These are phyloP conservation scores for Curvularia sp. DNA, from an alignment of 2,329 filamentous ascomycete species.

Conservation along the genomic window DNA sequence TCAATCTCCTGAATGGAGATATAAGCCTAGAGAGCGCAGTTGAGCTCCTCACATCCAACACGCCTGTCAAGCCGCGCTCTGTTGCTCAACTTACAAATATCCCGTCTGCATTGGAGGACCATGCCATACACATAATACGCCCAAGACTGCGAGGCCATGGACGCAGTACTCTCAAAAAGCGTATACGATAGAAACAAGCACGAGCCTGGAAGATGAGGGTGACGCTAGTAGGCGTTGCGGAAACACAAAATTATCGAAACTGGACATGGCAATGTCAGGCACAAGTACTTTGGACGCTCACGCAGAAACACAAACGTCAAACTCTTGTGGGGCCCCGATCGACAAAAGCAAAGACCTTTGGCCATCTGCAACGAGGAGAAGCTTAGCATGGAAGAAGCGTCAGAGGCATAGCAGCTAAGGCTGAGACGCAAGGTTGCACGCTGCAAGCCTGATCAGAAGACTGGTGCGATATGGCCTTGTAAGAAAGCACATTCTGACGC, in stretches of 20 bases:
- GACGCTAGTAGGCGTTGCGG: constrained; percentile 28
- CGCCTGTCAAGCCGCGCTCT: constrained; percentile 41
- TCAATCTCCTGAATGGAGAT: constrained; percentile 23
- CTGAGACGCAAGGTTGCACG: constrained; percentile 33
- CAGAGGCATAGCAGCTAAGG: constrained; percentile 46
- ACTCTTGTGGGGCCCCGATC: constrained; percentile 37
- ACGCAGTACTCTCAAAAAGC: constrained; percentile 45
- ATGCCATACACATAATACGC: constrained; percentile 51
- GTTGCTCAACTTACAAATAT: constrained; percentile 44
- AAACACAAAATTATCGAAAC: constrained; percentile 48
- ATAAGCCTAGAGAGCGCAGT: constrained; percentile 29
- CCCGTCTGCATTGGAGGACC: constrained; percentile 51
- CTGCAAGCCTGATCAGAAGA: background rate
- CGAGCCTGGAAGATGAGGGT: constrained; percentile 38
- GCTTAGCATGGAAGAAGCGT: constrained; percentile 51
- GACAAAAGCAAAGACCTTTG: constrained; percentile 43
- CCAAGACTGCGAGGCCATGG: constrained; percentile 51
- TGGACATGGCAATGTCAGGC: constrained; percentile 51
- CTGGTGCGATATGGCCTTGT: background rate
- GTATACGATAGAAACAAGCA: constrained; percentile 30
- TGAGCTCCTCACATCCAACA: constrained; percentile 35
- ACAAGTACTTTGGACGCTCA: constrained; percentile 42
- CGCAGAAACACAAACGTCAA: constrained; percentile 46
- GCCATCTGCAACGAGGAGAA: constrained; percentile 51
- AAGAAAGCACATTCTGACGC: constrained; percentile 4